These are phyloP conservation scores for Chamaecrista fasciculata DNA, from an alignment of 306 rosid genomes.

Conservation along the genomic window DNA sequence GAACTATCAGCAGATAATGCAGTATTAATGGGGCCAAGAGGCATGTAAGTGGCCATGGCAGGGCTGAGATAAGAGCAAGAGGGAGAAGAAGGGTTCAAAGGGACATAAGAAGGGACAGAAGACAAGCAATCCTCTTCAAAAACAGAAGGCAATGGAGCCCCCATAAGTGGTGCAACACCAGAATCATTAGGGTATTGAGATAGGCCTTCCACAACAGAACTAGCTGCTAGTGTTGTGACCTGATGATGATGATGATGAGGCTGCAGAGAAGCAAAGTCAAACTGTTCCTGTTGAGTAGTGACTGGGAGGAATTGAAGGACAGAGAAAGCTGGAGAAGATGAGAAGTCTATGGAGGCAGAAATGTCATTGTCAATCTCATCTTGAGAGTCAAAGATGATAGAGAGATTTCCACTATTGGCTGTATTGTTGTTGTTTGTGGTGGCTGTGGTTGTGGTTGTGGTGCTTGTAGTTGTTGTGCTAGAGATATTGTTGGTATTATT, in stretches of 20 bases:
- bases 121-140: constrained; percentile 81
- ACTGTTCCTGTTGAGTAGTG: constrained; percentile 52
- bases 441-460: not conserved
- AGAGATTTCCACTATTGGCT: constrained; percentile 43
- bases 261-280: constrained; percentile 54
- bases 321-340: constrained; percentile 59
- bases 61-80: constrained; percentile 67
- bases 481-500: constrained; percentile 43
- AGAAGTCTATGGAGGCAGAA: constrained; percentile 86
- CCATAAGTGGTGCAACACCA: constrained; percentile 43
- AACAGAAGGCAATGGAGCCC: constrained; percentile 49
- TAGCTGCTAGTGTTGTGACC: constrained; percentile 38
- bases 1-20: constrained; percentile 63
- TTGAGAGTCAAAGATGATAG: constrained; percentile 68
- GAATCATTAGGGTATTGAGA: constrained; percentile 46
- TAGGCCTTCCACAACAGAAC: constrained; percentile 60
- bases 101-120: constrained; percentile 70
- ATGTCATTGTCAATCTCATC: constrained; percentile 86
- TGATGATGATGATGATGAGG: too few relatives aligned
- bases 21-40: constrained; percentile 45
- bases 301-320: constrained; percentile 45
- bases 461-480: constrained; percentile 19
- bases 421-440: constrained; percentile 23
- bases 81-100: constrained; percentile 65
- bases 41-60: constrained; percentile 56